phyloP scores from a whole-genome alignment of 768 basidiomycete genomes.

The Leucocoprinus leucothites region DNA sequence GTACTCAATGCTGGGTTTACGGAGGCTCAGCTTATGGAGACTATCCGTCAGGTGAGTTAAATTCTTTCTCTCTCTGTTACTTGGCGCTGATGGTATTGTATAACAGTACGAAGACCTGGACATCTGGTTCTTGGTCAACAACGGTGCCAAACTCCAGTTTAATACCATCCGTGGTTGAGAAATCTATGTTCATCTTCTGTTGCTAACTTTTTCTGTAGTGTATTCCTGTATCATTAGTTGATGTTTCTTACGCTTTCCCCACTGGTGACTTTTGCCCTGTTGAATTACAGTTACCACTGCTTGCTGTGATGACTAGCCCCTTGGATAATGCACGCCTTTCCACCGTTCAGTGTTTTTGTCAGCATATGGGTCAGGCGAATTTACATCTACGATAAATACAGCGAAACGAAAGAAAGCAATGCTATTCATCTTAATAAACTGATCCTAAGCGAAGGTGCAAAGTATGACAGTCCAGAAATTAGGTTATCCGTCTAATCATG shows the following conservation, averaged over 20 bases:
- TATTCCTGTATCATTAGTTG: conserved; percentile 6
- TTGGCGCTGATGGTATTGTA: conserved; percentile 15
- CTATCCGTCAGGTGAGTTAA: conserved; percentile 67
- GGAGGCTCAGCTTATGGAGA: conserved; percentile 85
- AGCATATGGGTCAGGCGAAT: neutral
- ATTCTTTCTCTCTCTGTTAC: neutral
- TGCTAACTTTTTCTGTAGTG: conserved; percentile 1
- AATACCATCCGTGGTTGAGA: conserved; percentile 10
- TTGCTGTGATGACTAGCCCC: neutral
- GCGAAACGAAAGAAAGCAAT: neutral
- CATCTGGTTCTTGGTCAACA: conserved; percentile 80
- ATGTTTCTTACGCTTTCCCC: too few species aligned
- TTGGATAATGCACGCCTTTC: neutral
- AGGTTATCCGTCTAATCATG: conserved; percentile 26
- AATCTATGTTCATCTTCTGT: neutral
- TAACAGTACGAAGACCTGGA: conserved; percentile 83
- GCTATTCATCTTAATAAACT: neutral
- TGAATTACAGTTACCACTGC: neutral
- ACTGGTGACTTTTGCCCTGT: neutral
- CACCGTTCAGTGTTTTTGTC: too few species aligned
- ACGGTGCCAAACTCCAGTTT: conserved; percentile 70
- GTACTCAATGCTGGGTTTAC: conserved; percentile 88
- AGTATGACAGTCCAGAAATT: neutral
- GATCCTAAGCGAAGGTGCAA: neutral
- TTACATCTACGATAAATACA: conserved; percentile 1